These are phyloP conservation scores for Penicillium corylophilum DNA, from an alignment of 2,329 filamentous ascomycete species.

Conservation along the genomic window DNA sequence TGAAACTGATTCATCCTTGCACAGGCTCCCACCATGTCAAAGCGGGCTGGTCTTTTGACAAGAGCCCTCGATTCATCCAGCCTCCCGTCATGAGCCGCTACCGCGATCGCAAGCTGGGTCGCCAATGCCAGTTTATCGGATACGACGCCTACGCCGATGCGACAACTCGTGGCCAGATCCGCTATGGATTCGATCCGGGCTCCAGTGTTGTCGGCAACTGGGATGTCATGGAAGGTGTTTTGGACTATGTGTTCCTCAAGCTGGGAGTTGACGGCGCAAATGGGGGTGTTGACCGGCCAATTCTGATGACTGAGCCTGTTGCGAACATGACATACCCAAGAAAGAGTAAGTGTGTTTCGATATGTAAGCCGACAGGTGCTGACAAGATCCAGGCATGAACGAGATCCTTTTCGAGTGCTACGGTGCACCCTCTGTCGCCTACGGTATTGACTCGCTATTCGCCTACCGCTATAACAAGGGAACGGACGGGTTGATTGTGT, in stretches of 20 bases:
- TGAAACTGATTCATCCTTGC: not conserved
- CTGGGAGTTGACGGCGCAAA: constrained; percentile 75
- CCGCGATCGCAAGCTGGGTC: constrained; percentile 87
- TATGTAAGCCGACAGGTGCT: constrained; percentile 20
- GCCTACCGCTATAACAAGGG: constrained; percentile 92
- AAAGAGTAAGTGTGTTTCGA: constrained; percentile 63
- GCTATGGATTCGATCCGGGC: constrained; percentile 86
- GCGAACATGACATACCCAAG: constrained; percentile 87
- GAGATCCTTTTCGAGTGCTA: constrained; percentile 98
- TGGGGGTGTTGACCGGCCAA: constrained; percentile 75
- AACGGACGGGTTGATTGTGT: constrained; percentile 81
- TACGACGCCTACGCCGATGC: constrained; percentile 93
- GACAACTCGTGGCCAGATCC: constrained; percentile 83
- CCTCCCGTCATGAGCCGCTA: constrained; percentile 94
- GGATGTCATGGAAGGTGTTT: constrained; percentile 92
- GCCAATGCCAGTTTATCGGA: constrained; percentile 89
- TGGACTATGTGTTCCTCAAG: constrained; percentile 95
- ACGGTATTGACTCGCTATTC: constrained; percentile 95
- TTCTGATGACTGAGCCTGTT: constrained; percentile 94
- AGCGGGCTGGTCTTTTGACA: constrained; percentile 94
- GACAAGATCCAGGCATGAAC: constrained; percentile 70
- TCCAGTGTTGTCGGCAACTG: constrained; percentile 93
- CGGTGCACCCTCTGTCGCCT: constrained; percentile 81
- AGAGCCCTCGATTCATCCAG: constrained; percentile 72
- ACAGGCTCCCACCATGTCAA: constrained; percentile 83